Evolutionary conservation across 2,329 filamentous ascomycete genomes (phyloP).

Genomic region (Furcasterigmium sp.): DNA sequence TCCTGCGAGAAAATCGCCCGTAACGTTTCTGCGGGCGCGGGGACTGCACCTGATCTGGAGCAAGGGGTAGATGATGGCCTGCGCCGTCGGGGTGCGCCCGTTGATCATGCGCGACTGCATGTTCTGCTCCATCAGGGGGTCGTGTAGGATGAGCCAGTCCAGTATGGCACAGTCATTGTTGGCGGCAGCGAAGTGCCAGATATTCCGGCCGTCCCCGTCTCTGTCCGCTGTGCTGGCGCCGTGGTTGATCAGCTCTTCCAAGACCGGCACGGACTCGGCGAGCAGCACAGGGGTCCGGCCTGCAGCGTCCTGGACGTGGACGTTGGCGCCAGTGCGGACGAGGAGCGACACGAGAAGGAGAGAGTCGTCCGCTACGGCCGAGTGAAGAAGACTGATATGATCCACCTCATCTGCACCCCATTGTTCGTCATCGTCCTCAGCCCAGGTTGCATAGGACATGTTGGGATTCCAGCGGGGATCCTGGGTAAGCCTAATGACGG

Average conservation of each 20-base stretch:
- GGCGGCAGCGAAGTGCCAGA: slow-evolving; percentile 31
- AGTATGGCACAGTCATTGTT: slow-evolving; percentile 23
- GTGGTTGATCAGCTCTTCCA: slow-evolving; percentile 20
- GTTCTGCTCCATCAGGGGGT: slow-evolving; percentile 21
- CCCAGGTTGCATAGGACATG: too few relatives aligned
- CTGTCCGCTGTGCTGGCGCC: slow-evolving; percentile 19
- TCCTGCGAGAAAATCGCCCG: neutral
- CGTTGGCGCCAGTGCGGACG: slow-evolving; percentile 17
- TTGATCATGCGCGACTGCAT: slow-evolving; percentile 13
- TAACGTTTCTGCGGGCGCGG: neutral
- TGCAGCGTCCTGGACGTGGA: slow-evolving; percentile 18
- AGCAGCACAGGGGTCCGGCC: slow-evolving; percentile 30
- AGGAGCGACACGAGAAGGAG: slow-evolving; percentile 21
- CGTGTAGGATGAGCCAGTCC: slow-evolving; percentile 21
- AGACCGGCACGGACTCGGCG: slow-evolving; percentile 17
- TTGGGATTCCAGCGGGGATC: slow-evolving; percentile 11
- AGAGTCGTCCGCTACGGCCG: slow-evolving; percentile 5
- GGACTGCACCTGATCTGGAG: neutral
- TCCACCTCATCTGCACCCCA: too few relatives aligned
- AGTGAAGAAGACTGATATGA: slow-evolving; percentile 6
- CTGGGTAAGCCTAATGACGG: slow-evolving; percentile 5
- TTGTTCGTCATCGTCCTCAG: neutral
- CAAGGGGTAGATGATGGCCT: slow-evolving; percentile 18
- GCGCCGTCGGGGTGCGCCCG: slow-evolving; percentile 23
- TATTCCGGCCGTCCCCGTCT: slow-evolving; percentile 24